These are phyloP conservation scores for Polytrichum formosum DNA, from an alignment of 225 moss, liverwort and hornwort genomes.

Conservation along the genomic window DNA sequence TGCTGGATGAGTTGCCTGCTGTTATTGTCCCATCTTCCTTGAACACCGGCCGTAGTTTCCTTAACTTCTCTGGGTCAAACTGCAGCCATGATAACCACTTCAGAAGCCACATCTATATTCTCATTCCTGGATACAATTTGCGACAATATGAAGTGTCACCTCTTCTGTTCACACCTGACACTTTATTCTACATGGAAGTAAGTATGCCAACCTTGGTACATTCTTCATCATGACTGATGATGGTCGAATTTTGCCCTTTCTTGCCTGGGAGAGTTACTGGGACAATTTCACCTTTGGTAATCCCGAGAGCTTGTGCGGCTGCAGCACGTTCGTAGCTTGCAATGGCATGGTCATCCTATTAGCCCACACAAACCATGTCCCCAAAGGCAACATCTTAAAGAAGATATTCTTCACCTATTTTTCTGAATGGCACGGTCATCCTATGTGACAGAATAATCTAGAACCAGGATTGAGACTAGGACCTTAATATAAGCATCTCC, in stretches of 20 bases:
- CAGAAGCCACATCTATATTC: no score
- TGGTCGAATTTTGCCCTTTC: conserved; percentile 36
- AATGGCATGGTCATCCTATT: conserved; percentile 81
- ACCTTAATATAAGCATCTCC: no score
- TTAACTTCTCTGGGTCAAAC: conserved; percentile 87
- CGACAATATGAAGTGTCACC: no score
- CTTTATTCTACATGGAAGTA: not conserved
- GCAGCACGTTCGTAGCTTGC: conserved; percentile 77
- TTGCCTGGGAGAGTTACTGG: conserved; percentile 56
- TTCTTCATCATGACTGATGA: conserved; percentile 74
- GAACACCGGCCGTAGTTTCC: conserved; percentile 63
- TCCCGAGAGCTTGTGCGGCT: conserved; percentile 68
- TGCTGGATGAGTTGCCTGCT: conserved; percentile 85
- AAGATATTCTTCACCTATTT: no score
- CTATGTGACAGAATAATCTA: no score
- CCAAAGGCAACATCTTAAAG: no score
- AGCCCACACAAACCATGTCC: not conserved
- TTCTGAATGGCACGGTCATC: no score
- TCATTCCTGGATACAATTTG: no score
- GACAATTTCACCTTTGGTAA: conserved; percentile 56
- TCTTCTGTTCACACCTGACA: no score
- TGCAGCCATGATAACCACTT: conserved; percentile 17
- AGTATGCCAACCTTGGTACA: conserved; percentile 59
- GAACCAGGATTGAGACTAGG: no score
- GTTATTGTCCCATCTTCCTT: conserved; percentile 81